phyloP scores from a whole-genome alignment of 148 eudicot species.

The Nyssa sinensis region DNA sequence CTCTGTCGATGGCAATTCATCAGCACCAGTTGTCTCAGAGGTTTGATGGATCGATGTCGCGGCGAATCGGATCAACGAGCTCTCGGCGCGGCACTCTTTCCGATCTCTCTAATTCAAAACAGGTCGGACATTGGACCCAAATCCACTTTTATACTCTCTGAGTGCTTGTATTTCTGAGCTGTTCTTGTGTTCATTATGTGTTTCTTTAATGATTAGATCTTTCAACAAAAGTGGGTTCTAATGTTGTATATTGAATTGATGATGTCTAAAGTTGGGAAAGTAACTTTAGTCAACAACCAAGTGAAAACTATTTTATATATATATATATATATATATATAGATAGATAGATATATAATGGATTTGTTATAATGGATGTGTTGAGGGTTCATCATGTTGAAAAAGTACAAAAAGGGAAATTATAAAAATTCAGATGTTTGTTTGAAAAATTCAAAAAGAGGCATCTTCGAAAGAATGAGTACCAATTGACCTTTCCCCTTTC shows the following conservation, averaged over 20 bases:
- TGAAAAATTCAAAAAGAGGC: neutral
- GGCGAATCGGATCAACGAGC: slow-evolving; percentile 60
- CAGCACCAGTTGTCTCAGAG: slow-evolving; percentile 89
- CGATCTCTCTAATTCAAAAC: slow-evolving; percentile 50
- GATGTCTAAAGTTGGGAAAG: neutral
- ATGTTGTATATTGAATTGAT: neutral
- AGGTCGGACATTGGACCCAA: slow-evolving; percentile 25
- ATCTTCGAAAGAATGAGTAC: neutral
- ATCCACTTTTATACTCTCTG: neutral
- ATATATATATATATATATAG: too few species aligned
- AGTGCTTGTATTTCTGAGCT: neutral
- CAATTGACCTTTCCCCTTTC: slow-evolving; percentile 2
- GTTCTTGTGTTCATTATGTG: neutral
- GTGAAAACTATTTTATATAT: neutral
- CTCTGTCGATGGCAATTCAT: slow-evolving; percentile 84
- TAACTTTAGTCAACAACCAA: too few species aligned
- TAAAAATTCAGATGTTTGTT: neutral
- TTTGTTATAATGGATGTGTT: neutral
- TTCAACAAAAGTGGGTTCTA: neutral
- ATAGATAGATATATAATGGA: neutral
- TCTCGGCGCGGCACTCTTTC: slow-evolving; percentile 69
- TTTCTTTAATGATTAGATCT: slow-evolving; percentile 9
- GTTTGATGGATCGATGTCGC: slow-evolving; percentile 84
- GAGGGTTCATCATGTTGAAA: neutral
- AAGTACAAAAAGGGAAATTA: neutral